A percentile compares a stretch with the other conserved stretches of the same genome.
These are phyloP conservation scores for Phaeophleospora eucalypticola DNA, from an alignment of 2,329 filamentous ascomycete species.

Conservation along the genomic window DNA sequence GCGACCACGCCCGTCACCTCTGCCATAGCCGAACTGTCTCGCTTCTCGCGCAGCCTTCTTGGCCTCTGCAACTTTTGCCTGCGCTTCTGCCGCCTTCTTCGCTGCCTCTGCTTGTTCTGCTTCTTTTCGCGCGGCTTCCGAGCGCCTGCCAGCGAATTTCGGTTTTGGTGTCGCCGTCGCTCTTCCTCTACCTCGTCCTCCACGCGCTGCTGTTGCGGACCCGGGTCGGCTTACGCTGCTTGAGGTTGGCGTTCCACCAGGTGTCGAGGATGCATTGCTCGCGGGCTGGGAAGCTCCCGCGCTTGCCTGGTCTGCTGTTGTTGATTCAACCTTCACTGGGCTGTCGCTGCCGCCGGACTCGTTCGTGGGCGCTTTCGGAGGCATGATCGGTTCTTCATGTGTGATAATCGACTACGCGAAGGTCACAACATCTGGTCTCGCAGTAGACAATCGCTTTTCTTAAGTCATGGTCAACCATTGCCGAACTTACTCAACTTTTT, in stretches of 20 bases:
- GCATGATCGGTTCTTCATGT: neutral
- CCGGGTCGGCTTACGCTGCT: neutral
- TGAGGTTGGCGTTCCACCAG: neutral
- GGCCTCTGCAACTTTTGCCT: conserved; percentile 31
- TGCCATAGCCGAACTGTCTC: conserved; percentile 23
- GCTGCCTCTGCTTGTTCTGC: conserved; percentile 38
- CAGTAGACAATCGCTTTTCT: too few species aligned
- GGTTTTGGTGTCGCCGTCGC: conserved; percentile 31
- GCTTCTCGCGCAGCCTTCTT: conserved; percentile 24
- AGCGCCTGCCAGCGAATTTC: conserved; percentile 42
- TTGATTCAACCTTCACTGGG: neutral
- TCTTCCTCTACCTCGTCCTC: conserved; percentile 5
- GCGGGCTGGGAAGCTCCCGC: neutral
- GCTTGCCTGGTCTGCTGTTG: neutral
- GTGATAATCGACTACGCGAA: neutral
- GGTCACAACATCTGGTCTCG: too few species aligned
- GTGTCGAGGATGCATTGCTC: neutral
- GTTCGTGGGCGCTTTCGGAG: neutral
- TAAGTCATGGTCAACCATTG: neutral
- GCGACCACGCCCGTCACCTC: conserved; percentile 19
- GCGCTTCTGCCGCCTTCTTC: conserved; percentile 36
- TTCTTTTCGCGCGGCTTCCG: conserved; percentile 43
- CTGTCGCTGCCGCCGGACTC: neutral
- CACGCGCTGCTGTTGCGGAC: neutral
- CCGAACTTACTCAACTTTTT: neutral